Base-by-base conservation (phyloP, 139 green algal genomes). In the Gonium pectorale region DNA sequence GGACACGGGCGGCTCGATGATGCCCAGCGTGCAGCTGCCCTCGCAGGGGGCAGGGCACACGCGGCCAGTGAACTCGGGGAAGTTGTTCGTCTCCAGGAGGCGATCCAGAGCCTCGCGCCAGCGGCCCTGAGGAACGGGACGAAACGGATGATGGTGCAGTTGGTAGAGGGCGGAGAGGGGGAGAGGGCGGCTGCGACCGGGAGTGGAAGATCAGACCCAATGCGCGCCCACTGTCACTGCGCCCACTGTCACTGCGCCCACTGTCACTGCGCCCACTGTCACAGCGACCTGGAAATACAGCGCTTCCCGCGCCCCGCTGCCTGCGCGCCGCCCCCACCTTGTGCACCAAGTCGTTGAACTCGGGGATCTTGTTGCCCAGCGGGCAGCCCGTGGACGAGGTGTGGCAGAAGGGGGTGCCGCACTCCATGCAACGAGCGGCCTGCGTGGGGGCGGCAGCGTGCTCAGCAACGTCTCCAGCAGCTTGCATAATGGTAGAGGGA, bases 41-140 rank as follows among this genome's bases (percentile, higher is more conserved):
- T 99, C 96, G 86, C 96, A 99, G 11, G 96, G 96, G 24, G 97
- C 97, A 31, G 96, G 96, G 90, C 96, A 99, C 63, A 99, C 96
- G 51, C 96, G 85, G 38, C 88, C 96, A 0, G 97, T 99, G 92
- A 99, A 99, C 93, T 99, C 97, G 51, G 97, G 97, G 93, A 99
- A 99, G 92, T 99, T 99, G 92, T 99, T 99, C 35, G 97, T 99
- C 87, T 98, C 96, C 69, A 98, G 89, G 78, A 99, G 93, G 2
- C 97, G 87, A 86, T 98, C 91, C 49, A 98, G 88, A 29, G 97
- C 97, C 81, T 98, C 97, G 8, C 86, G 88, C 97, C 97, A 99
- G 44, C 93, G 86, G 56, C 95, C 96, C 77, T 73, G 60, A 31
- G n/a, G 8, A 67, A 21, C 29, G n/a, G 29, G 60, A 67, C 49